Evolutionary conservation across 78 protist genomes (phyloP), one percentile per base, ranked within the genome.

Genomic region (Kipferlia bialata): DNA sequence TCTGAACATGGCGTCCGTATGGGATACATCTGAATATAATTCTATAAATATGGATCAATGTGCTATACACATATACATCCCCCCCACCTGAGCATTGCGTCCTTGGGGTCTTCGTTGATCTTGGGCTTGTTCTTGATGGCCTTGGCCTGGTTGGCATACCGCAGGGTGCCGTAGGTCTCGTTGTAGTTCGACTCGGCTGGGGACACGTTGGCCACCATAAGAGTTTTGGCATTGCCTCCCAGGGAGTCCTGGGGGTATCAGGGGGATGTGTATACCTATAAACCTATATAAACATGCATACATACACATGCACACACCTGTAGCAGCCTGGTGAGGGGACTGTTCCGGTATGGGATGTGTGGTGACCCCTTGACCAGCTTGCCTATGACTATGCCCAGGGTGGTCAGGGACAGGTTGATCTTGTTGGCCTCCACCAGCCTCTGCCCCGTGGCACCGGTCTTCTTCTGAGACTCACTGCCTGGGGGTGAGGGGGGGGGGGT

Each of bases 241-340:
- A 89, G 86, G 24, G 90, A 86, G 60, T 89, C 87, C 63, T 84
- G 87, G n/a, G n/a, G n/a, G n/a, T n/a, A n/a, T n/a, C n/a, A n/a
- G n/a, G n/a, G n/a, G n/a, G n/a, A n/a, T n/a, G n/a, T n/a, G n/a
- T n/a, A n/a, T n/a, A n/a, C n/a, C n/a, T n/a, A n/a, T n/a, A n/a
- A n/a, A n/a, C n/a, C n/a, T n/a, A n/a, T n/a, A n/a, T n/a, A n/a
- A n/a, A n/a, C n/a, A n/a, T n/a, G n/a, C n/a, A n/a, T n/a, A n/a
- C n/a, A n/a, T n/a, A n/a, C n/a, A n/a, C n/a, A n/a, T n/a, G n/a
- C n/a, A n/a, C n/a, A n/a, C n/a, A n/a, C n/a, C n/a, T n/a, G n/a
- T 26, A 89, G 83, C 41, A 89, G 79, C 15, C 80, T 74, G 31
- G 94, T 89, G n/a, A 89, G 82, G 59, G 70, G 74, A 22, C 85